Base-by-base conservation (phyloP, 2,329 filamentous ascomycete species). In the Xylaria sp. region DNA sequence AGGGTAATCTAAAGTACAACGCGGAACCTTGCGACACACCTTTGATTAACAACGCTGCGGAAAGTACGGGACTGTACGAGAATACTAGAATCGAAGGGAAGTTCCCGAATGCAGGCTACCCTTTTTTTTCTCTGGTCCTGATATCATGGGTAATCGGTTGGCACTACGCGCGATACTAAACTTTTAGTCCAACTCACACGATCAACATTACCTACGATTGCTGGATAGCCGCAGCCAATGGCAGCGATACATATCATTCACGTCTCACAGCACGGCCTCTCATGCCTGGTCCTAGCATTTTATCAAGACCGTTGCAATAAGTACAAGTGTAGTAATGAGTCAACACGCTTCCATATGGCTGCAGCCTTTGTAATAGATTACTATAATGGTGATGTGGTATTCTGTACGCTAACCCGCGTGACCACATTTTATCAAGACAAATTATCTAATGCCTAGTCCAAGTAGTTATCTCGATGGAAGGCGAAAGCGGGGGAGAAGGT, bases 191-290 rank as follows among this genome's bases (percentile, higher is more conserved):
- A 23, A 8, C 37, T 63, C 35, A 63, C 44, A 27, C 37, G 35
- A 47, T 60, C 37, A 53, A 27, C 25, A 32, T 54, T 21, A n/a
- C 27, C 44, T 35, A 32, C 3, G 44, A 54, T 55, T 25, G 50
- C 6, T 23, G 35, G 35, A 54, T 58, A 54, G n/a, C n/a, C 47
- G 27, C n/a, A 48, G 37, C 47, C 55, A 60, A 48, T 55, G 27
- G 21, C 35, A 23, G 55, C 25, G 35, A 29, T 23, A 60, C 47
- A 53, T 18, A 29, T 50, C 44, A 54, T 55, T 37, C 47, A 60
- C n/a, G 3, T 2, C 9, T 12, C 12, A 13, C 9, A 2, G 6
- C 16, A 53, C 25, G 2, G 51, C n/a, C 18, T 27, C 5, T n/a
- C 9, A 35, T 21, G 35, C 51, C n/a, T 37, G 1, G 35, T 40